Conservation (phyloP, 2,329 filamentous ascomycete species). For the Apiospora pterosperma region DNA sequence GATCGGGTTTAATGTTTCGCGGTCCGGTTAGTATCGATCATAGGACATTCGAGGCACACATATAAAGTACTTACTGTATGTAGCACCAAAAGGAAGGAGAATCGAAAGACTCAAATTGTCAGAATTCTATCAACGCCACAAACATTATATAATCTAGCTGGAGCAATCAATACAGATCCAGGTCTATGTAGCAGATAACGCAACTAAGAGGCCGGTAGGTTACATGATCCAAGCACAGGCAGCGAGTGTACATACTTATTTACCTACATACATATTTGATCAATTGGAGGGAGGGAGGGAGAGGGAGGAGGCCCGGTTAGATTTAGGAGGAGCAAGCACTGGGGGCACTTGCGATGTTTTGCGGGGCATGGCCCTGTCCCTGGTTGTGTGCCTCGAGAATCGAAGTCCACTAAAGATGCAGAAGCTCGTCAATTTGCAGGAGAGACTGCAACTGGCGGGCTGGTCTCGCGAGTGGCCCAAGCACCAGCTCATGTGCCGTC, state of each 20-base stretch:
- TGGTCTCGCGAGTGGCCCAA: background rate
- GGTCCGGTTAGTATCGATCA: background rate
- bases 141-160: background rate
- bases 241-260: no score
- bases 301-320: background rate
- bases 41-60: background rate
- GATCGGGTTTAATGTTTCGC: background rate
- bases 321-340: background rate
- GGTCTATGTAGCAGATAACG: background rate
- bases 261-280: no score
- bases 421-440: constrained; percentile 2
- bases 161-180: background rate
- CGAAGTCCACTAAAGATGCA: background rate
- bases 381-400: background rate
- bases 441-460: no score
- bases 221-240: background rate
- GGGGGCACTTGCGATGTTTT: background rate
- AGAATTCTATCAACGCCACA: background rate
- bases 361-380: background rate
- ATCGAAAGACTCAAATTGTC: background rate
- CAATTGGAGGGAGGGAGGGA: background rate
- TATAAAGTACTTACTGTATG: background rate
- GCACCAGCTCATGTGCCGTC: constrained; percentile 1
- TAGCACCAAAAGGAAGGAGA: background rate
- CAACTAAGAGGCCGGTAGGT: background rate